These are phyloP conservation scores for Amanita subjunquillea DNA, from an alignment of 768 basidiomycete species.

Conservation along the genomic window DNA sequence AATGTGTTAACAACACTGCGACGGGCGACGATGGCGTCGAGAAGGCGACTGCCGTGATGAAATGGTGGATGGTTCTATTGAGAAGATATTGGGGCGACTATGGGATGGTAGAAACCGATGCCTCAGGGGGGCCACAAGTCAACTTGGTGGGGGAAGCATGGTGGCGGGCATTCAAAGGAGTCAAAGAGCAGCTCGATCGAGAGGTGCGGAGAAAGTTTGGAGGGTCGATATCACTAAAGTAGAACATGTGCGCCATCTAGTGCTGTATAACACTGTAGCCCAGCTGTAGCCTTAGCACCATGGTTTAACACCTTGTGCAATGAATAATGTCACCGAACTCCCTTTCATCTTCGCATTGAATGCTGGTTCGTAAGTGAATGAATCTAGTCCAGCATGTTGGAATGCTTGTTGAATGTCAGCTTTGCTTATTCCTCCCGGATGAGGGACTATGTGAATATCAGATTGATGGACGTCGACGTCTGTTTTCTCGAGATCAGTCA, in stretches of 20 bases:
- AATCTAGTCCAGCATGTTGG: slow-evolving; percentile 39
- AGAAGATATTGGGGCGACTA: slow-evolving; percentile 51
- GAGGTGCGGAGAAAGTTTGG: slow-evolving; percentile 62
- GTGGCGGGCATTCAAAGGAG: slow-evolving; percentile 72
- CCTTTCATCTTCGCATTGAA: slow-evolving; percentile 20
- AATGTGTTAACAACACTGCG: slow-evolving; percentile 45
- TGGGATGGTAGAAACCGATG: slow-evolving; percentile 33
- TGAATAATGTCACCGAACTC: slow-evolving; percentile 34
- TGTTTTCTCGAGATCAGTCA: slow-evolving; percentile 36
- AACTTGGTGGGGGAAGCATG: slow-evolving; percentile 55
- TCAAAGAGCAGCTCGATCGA: slow-evolving; percentile 59
- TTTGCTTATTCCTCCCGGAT: slow-evolving; percentile 43
- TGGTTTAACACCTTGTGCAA: slow-evolving; percentile 41
- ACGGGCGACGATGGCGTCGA: slow-evolving; percentile 56
- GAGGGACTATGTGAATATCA: slow-evolving; percentile 30
- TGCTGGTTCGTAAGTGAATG: slow-evolving; percentile 28
- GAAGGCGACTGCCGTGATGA: slow-evolving; percentile 59
- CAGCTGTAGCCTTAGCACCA: background rate
- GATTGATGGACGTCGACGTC: slow-evolving; percentile 10
- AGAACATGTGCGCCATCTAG: slow-evolving; percentile 10
- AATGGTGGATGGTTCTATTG: slow-evolving; percentile 75
- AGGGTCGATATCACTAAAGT: slow-evolving; percentile 54
- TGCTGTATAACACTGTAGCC: background rate
- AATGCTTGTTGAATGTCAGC: slow-evolving; percentile 39
- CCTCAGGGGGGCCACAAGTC: slow-evolving; percentile 20